These are phyloP conservation scores for Alternaria metachromatica DNA, from an alignment of 2,329 filamentous ascomycete genomes.

Conservation along the genomic window DNA sequence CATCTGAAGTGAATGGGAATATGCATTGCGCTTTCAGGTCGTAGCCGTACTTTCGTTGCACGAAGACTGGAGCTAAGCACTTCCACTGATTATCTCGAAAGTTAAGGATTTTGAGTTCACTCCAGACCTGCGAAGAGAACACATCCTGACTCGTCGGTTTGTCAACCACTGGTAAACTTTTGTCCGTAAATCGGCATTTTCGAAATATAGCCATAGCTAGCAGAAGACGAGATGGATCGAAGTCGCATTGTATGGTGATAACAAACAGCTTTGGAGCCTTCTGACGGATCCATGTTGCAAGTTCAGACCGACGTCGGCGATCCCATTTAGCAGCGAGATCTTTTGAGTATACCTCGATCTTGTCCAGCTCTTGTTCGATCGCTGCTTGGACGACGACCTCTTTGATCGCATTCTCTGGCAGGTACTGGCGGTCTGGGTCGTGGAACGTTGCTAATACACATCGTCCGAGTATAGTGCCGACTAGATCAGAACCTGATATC, in stretches of 20 bases:
- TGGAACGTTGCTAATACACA: not conserved
- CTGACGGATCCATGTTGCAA: not conserved
- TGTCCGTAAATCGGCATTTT: not conserved
- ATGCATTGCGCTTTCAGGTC: conserved; percentile 10
- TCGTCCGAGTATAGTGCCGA: not conserved
- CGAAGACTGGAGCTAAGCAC: conserved; percentile 18
- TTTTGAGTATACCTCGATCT: not conserved
- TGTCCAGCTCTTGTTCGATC: not conserved
- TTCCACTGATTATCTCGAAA: conserved; percentile 25
- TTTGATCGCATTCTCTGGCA: not conserved
- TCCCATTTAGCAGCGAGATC: not conserved
- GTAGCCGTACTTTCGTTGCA: conserved; percentile 1
- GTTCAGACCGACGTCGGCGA: not conserved
- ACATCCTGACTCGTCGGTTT: not conserved
- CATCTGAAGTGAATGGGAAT: conserved; percentile 14
- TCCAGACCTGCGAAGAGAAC: conserved; percentile 2
- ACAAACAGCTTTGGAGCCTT: not conserved
- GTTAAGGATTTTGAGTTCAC: not conserved
- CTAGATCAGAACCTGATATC: not conserved
- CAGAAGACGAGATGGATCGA: not conserved
- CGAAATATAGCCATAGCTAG: not conserved
- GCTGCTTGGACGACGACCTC: not conserved
- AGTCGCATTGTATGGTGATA: not conserved
- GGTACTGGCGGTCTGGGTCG: not conserved
- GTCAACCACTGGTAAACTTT: not conserved